Evolutionary conservation across 192 early-diverging fungal genomes (phyloP).

Genomic region (Chytriomyces sp.): DNA sequence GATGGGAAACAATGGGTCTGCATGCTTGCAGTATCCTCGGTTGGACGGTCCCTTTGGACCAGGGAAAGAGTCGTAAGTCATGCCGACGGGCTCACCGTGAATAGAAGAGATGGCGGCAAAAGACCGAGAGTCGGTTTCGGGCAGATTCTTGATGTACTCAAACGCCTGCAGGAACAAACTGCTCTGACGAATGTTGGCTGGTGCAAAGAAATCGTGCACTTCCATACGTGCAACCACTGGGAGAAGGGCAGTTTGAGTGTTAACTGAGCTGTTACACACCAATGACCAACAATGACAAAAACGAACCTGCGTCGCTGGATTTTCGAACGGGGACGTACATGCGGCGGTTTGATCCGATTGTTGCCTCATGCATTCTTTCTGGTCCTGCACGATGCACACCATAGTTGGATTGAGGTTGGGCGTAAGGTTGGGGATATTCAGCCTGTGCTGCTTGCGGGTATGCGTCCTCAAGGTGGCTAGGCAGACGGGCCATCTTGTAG

Average conservation of each 20-base stretch:
- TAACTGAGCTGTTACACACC: background rate
- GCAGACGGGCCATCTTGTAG: too few species aligned
- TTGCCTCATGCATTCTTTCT: too few species aligned
- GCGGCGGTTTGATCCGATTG: too few species aligned
- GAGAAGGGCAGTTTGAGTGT: background rate
- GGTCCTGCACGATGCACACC: too few species aligned
- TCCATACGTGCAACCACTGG: background rate
- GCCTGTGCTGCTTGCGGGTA: too few species aligned
- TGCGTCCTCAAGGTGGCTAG: too few species aligned
- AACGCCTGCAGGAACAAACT: background rate
- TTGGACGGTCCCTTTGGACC: too few species aligned
- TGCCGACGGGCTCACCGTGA: background rate
- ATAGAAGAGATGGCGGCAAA: background rate
- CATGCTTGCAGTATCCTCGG: background rate
- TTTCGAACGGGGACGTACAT: too few species aligned
- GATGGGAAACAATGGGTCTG: background rate
- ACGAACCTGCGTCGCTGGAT: background rate
- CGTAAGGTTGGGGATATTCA: too few species aligned
- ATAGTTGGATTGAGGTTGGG: too few species aligned
- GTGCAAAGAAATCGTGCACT: background rate
- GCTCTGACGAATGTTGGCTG: background rate
- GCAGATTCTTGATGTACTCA: background rate
- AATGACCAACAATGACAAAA: background rate
- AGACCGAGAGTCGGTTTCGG: background rate
- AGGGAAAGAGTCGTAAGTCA: background rate